Evolutionary conservation across 345 rosid species (phyloP), one percentile per base, ranked within the genome.

Genomic region (Acer negundo): DNA sequence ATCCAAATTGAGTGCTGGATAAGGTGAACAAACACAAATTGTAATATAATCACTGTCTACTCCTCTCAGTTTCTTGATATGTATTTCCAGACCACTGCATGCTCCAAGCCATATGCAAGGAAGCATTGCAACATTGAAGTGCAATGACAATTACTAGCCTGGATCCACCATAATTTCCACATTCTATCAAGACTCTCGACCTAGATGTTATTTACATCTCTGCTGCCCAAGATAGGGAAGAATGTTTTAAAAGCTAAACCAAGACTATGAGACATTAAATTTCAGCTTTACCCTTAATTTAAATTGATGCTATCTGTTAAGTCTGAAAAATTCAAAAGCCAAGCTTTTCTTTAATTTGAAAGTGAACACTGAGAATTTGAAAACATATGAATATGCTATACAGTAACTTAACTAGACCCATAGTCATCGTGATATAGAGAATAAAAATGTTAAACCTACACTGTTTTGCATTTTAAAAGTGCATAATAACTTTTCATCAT

Each of bases 251-350:
- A 63, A 26, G 26, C 70, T 24, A 26, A 44, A 68, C 56, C 53
- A 63, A 15, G 7, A 11, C 11, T 4, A 35, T 0, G 6, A 35
- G 35, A 11, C 12, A 46, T 12, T 24, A 61, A 74, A 63, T 17
- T 74, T 74, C 77, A 63, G 24, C 17, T 42, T 63, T 42, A 62
- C 20, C 62, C 51, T 63, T 19, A 49, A 28, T 46, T 42, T 47
- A 6, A 64, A n/a, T 19, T 47, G 17, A 24, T 46, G 9, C 56
- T 19, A 53, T n/a, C 44, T 5, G 28, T 44, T 2, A 19, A 56
- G 64, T 23, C 12, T 46, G 20, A 42, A 22, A 62, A 7, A 62
- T 17, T 64, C 23, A 49, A 63, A 63, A 47, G 58, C 23, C 67
- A 73, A 73, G 42, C 19, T 28, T 74, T 47, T 28, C 46, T 28